Base-by-base conservation (phyloP, 2,329 filamentous ascomycete genomes). In the Penicillium occitanis region DNA sequence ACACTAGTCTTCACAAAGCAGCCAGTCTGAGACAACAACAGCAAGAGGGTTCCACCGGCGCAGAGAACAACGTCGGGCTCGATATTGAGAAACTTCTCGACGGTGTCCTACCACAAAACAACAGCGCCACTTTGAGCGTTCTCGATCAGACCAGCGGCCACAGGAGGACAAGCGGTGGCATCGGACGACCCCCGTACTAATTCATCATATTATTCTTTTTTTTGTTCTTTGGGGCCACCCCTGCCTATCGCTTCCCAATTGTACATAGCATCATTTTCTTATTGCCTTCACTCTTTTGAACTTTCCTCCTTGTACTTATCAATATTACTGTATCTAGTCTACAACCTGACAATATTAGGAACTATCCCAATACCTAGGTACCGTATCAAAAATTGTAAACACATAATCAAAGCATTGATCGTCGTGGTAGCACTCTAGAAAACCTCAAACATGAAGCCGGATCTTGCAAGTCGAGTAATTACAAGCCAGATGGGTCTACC, bases 11-110 rank as follows among this genome's bases (percentile, higher is more conserved):
- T 17, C 65, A 71, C 10, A 71, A 74, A 33, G 22, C 64, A 30
- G 22, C 28, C 17, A 30, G 44, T n/a, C 19, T 44, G 13, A 60
- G 42, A 35, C 60, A 63, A 35, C 37, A 63, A 13, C 28, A 60
- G 60, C 25, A 69, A 72, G 44, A 66, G 10, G 22, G 25, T 28
- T 35, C 28, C 35, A 44, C 51, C 42, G 51, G 46, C 25, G 17
- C 40, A 22, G 42, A 51, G 30, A 51, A 44, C 35, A 50, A 22
- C 50, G 44, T 50, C 30, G 48, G 74, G 35, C 74, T 74, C 57
- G 73, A 80, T 44, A 68, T 80, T 37, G 73, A 75, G 44, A 76
- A 75, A 46, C 72, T 80, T 11, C 67, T 81, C 44, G 73, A 78
- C 53, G 75, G 76, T 0, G 76, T 79, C 67, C 68, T 78, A 19